phyloP scores from a whole-genome alignment of 1,139 yeast genomes.

The Scheffersomyces cryptocercus region DNA sequence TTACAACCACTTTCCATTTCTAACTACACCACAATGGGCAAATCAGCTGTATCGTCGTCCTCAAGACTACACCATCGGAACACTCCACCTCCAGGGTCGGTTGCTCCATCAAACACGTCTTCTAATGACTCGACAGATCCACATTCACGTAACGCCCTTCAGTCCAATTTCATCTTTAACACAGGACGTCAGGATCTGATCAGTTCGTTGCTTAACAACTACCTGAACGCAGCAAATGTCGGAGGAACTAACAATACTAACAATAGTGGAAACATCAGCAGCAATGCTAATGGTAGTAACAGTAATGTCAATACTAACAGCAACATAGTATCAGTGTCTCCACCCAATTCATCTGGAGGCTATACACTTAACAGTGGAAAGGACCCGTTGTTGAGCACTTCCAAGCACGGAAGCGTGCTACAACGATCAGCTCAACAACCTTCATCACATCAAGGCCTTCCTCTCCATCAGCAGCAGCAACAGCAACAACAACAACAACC shows the following conservation, averaged over 20 bases:
- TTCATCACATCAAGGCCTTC: no score
- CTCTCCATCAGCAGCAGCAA: conserved; percentile 3
- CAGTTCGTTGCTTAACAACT: conserved; percentile 14
- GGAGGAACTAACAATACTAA: no score
- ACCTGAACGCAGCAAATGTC: conserved; percentile 6
- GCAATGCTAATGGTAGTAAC: no score
- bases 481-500: conserved; percentile 5
- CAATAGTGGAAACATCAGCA: no score
- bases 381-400: no score
- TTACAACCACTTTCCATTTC: no score
- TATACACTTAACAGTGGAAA: conserved; percentile 5
- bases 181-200: conserved; percentile 19
- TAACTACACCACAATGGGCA: conserved; percentile 6
- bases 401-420: conserved; percentile 4
- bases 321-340: no score
- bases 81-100: not conserved
- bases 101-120: not conserved
- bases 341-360: conserved; percentile 5
- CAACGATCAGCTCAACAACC: not conserved
- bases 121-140: conserved; percentile 2
- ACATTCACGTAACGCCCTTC: conserved; percentile 2
- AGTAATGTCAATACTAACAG: no score
- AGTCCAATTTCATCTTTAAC: conserved; percentile 14
- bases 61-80: conserved; percentile 6
- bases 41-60: conserved; percentile 11